A percentile compares a stretch with the other conserved stretches of the same genome.
phyloP scores from a whole-genome alignment of 495 filamentous ascomycete genomes.

The Rhypophila decipiens region DNA sequence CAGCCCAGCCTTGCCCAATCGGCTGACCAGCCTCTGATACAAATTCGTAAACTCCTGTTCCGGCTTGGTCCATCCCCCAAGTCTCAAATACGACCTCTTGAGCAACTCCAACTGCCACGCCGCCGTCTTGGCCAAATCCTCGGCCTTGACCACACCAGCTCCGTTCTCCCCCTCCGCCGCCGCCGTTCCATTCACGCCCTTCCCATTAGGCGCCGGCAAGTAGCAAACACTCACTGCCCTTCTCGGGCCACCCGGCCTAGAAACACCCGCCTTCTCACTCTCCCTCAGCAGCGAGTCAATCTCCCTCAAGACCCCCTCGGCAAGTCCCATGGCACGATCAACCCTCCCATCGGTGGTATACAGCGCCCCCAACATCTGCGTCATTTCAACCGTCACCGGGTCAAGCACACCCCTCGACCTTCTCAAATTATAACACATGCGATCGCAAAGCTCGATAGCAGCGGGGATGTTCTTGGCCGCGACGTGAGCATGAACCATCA shows the following conservation, averaged over 20 bases:
- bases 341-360: constrained; percentile 45
- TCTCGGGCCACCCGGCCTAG: background rate
- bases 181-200: background rate
- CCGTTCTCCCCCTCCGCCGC: background rate
- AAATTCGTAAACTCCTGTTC: constrained; percentile 14
- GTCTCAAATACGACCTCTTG: constrained; percentile 34
- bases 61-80: constrained; percentile 29
- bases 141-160: constrained; percentile 19
- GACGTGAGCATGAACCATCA: constrained; percentile 52
- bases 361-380: constrained; percentile 48
- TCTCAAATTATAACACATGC: constrained; percentile 59
- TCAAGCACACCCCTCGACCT: constrained; percentile 52
- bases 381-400: constrained; percentile 48
- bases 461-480: constrained; percentile 33
- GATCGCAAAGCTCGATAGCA: constrained; percentile 51
- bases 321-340: constrained; percentile 46
- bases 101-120: constrained; percentile 47
- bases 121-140: constrained; percentile 33
- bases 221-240: background rate
- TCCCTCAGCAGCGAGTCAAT: constrained; percentile 19
- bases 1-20: constrained; percentile 9
- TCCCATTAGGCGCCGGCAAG: background rate
- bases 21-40: constrained; percentile 5
- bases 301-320: constrained; percentile 48
- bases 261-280: background rate